Base-by-base conservation (phyloP, 306 rosid genomes). In the Cyamopsis tetragonoloba region DNA sequence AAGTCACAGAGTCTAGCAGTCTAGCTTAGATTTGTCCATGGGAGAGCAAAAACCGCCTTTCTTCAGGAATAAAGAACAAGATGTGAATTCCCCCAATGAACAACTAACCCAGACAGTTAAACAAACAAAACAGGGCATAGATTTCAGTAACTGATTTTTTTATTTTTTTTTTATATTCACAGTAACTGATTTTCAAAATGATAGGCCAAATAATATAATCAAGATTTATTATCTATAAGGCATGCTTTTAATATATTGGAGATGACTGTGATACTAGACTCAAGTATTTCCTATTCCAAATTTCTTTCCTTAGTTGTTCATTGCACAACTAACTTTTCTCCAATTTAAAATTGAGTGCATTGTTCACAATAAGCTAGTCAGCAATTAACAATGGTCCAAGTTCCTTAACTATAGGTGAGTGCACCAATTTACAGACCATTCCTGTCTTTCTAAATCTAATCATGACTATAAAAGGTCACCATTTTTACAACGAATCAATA, bases 221-320 rank as follows among this genome's bases (percentile, higher is more conserved):
- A 62, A 62, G 35, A 68, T 24, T 37, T 13, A 66, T 35, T 62
- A 31, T 24, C 46, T 13, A 66, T 35, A 70, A 31, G 64, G 41
- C 4, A 69, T 43, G 71, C 26, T 41, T 47, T 48, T 15, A 59
- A 18, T 24, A 38, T 46, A 27, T 61, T 32, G 41, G 41, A 30
- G 53, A 61, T 51, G 32, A 8, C 10, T 17, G 24, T 54, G 17
- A 62, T 54, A 54, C 55, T 42, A 27, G 19, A 37, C 49, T 34
- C 9, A 71, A 34, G 51, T 37, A 56, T 32, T 71, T 28, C 43
- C 14, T 24, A 27, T 46, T 37, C 56, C 42, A 27, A 49, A 59
- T 22, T 55, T 42, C 59, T 71, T 50, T 35, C 68, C 23, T 24
- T 1, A 17, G 72, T 59, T 54, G 12, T 4, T 35, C 56, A 34